phyloP scores from a whole-genome alignment of 139 green algal genomes.

The Closterium sp. region DNA sequence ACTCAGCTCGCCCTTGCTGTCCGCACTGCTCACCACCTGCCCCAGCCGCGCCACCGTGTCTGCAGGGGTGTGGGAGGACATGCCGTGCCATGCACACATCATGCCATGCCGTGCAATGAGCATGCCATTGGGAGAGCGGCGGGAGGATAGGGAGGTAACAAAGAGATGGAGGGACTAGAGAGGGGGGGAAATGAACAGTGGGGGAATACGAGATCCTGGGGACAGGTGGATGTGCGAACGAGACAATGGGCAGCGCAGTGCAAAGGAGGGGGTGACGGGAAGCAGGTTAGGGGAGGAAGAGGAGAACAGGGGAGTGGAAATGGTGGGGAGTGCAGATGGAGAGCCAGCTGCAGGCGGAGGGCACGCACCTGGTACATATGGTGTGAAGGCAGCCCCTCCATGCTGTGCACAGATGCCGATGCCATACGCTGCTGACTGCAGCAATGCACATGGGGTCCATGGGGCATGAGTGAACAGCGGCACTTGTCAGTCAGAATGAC shows the following conservation, averaged over 20 bases:
- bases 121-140: background rate
- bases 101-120: background rate
- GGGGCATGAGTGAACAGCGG: too few relatives aligned
- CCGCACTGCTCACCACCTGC: background rate
- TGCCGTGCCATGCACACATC: background rate
- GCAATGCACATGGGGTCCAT: background rate
- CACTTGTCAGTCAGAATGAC: too few relatives aligned
- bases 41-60: conserved; percentile 28
- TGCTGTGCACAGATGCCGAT: conserved; percentile 76
- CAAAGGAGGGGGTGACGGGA: background rate
- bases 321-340: too few relatives aligned
- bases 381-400: conserved; percentile 57
- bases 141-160: background rate
- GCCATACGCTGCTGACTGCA: conserved; percentile 87
- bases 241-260: too few relatives aligned
- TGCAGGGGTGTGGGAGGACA: background rate
- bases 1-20: conserved; percentile 51
- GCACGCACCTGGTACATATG: conserved; percentile 29
- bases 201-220: background rate
- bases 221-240: too few relatives aligned
- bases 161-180: background rate
- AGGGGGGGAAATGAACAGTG: background rate
- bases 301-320: background rate
- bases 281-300: background rate
- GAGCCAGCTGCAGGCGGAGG: too few relatives aligned